Percentiles rank a stretch among this genome's conserved stretches.
Conservation (phyloP, 257 asterid genomes). For the Solanum clarkiae region DNA sequence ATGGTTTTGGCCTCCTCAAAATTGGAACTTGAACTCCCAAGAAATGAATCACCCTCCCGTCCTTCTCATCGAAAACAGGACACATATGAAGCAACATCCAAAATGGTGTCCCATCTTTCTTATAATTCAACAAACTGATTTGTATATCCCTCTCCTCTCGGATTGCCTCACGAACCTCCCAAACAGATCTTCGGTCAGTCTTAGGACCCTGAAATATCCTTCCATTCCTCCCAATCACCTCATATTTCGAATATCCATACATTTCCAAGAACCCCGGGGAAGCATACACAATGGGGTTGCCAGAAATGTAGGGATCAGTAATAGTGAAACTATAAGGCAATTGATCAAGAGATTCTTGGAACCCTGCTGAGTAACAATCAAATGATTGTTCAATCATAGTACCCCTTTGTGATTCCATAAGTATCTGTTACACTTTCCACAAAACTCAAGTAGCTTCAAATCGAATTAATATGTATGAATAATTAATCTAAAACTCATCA, state of each 20-base stretch:
- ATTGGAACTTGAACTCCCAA: constrained; percentile 59
- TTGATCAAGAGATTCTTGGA: constrained; percentile 56
- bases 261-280: constrained; percentile 66
- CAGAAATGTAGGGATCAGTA: constrained; percentile 82
- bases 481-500: background rate
- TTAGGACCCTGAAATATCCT: constrained; percentile 85
- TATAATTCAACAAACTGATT: constrained; percentile 64
- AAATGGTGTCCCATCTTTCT: constrained; percentile 88
- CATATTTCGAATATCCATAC: constrained; percentile 67
- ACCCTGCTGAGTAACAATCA: constrained; percentile 55
- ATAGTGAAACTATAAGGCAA: constrained; percentile 65
- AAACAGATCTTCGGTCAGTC: constrained; percentile 63
- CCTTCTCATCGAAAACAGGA: constrained; percentile 63
- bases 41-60: constrained; percentile 54
- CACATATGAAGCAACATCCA: constrained; percentile 87
- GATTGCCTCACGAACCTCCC: constrained; percentile 85
- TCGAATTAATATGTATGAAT: background rate
- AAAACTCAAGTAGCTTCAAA: background rate
- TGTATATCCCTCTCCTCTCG: constrained; percentile 57
- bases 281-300: constrained; percentile 91
- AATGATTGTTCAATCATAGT: constrained; percentile 42
- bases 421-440: background rate
- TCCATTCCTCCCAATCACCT: constrained; percentile 87
- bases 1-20: constrained; percentile 27
- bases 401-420: constrained; percentile 67